Base-by-base conservation (phyloP, 2,329 filamentous ascomycete species). In the Arthrobotrys entomopaga region DNA sequence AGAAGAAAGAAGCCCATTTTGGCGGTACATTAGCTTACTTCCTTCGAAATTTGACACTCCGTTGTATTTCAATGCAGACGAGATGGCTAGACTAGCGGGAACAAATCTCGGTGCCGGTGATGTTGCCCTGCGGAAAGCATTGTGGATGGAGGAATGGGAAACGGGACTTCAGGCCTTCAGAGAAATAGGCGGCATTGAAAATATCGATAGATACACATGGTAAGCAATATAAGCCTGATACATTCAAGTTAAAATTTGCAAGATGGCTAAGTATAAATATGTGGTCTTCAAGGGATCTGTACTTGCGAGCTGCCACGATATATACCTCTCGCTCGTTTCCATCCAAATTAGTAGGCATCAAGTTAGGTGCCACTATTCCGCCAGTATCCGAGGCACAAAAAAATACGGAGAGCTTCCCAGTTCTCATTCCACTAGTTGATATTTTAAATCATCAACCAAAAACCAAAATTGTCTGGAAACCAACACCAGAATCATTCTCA, bases 241-340 rank as follows among this genome's bases (percentile, higher is more conserved):
- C n/a, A 46, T 46, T 46, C 42, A 46, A 46, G 5, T 19, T 11
- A 8, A 6, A 2, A 53, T 20, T 40, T 13, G 15, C 34, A 24
- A 65, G 46, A 26, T 10, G 13, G 54, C 29, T 34, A 34, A 34
- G 5, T 34, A 26, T n/a, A 10, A 2, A 10, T 34, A 10, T 34
- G 29, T 10, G 46, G 52, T 2, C 19, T 10, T 15, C 0, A 79
- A 86, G 84, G 82, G 79, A 83, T 46, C 81, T 83, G 13, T 84
- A 83, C 75, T 78, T 81, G 46, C 86, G 85, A 83, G 83, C 85
- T n/a, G 82, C 84, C 15, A 85, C 84, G 3, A 83, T 86, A 20
- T 84, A 83, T 77, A 83, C 83, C 2, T 86, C 84, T 2, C 83
- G 85, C 34, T 83, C 83, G 15, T 86, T 86, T 77, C 83, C 83